Evolutionary conservation across 1,284 basidiomycete genomes (phyloP), one percentile per base, ranked within the genome.

Genomic region (Ceratobasidium sp.): DNA sequence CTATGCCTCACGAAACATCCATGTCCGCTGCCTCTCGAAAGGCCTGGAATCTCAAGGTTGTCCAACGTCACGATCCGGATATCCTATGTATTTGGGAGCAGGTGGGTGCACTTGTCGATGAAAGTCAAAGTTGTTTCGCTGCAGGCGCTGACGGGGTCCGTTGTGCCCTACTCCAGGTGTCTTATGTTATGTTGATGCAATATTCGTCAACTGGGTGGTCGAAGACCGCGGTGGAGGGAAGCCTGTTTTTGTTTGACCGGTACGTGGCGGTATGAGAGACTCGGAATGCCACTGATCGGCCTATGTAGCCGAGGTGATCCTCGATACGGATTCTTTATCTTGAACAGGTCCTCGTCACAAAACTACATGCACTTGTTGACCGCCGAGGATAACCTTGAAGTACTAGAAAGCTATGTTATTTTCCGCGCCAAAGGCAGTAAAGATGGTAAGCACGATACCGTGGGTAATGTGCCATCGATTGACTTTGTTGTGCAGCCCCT

Each of bases 231-330:
- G 91, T 83, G 74, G 93, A 95, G 77, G 93, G 93, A 1, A 90
- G 87, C 75, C 91, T 95, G 86, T 95, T 96, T 79, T 81, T 96
- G 70, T 94, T 91, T 76, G 89, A 93, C 77, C 83, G 92, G 90
- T 92, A 75, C 72, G 85, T 77, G 17, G 12, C 20, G n/a, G 22
- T 17, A 8, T 35, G 25, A 6, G 10, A 27, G 5, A 1, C 34
- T 15, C 43, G 52, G 22, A 22, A 15, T 10, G 12, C n/a, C 42
- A 42, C 47, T 54, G 29, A 42, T 67, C 2, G 10, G 17, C 22
- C 53, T 25, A 43, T 29, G 34, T 35, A 73, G 72, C 38, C 69
- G 53, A 64, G 71, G 62, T n/a, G 35, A 34, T 20, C 93, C 93
- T 0, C 87, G 87, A 42, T 93, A 94, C 76, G 93, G 92, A 10